Base-by-base conservation (phyloP, 495 filamentous ascomycete species). In the Cladorrhinum samala region DNA sequence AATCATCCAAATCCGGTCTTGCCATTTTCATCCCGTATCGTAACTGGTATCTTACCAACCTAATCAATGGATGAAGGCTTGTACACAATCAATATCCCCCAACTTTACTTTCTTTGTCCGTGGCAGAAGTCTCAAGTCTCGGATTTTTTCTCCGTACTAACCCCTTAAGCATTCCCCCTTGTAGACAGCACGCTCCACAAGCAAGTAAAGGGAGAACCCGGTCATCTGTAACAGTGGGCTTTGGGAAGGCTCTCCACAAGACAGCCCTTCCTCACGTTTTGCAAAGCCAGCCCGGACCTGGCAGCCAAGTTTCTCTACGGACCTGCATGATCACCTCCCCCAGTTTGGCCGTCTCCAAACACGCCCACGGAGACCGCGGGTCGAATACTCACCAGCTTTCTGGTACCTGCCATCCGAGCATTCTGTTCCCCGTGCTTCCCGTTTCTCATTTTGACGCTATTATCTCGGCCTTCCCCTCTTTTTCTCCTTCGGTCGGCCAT, bases 261-360 rank as follows among this genome's bases (percentile, higher is more conserved):
- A 42, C 58, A 60, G 58, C 55, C 53, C 39, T 58, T 57, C 54
- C 49, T 52, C 46, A 50, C 50, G 60, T 63, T 65, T 58, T 59
- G 55, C 52, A 41, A 57, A 63, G 27, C 58, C 48, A 61, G 55
- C 51, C 53, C 48, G 50, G 53, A 53, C 60, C 54, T 53, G 58
- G 60, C 60, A 58, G 52, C 51, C 49, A 40, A 30, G 41, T 48
- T 43, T 54, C 51, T 48, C 50, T 43, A 40, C 44, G 49, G 61
- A 57, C 54, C 57, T 64, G 63, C 63, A 67, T 68, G 66, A 68
- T 68, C 63, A 57, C 33, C 63, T 57, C 45, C 53, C 58, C 58
- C 56, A 62, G 53, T 53, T 49, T 52, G 49, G 50, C 50, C 40
- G 47, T 57, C 55, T 39, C 59, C 50, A 60, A 57, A 61, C 63